These are phyloP conservation scores for Bromus sterilis DNA, from an alignment of 176 grass and related monocot species.

Conservation along the genomic window DNA sequence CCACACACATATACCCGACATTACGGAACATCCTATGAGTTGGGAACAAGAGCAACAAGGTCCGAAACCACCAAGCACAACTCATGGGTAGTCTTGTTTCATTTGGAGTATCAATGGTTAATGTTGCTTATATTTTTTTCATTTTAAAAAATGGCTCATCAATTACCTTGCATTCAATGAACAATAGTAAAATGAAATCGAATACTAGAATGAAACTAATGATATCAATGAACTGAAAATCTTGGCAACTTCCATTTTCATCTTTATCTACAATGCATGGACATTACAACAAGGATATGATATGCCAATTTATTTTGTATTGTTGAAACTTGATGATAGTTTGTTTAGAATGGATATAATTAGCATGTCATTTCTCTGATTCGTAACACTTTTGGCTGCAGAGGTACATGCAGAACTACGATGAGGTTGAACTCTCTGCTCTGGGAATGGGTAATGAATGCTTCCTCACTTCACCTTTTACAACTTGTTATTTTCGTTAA, in stretches of 20 bases:
- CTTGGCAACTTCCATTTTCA: not conserved
- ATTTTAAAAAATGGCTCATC: not conserved
- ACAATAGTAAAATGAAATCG: not conserved
- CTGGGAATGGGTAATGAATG: conserved; percentile 84
- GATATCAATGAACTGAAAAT: not conserved
- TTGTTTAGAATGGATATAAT: not conserved
- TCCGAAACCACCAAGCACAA: not conserved
- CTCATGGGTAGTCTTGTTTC: not conserved
- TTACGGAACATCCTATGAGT: not conserved
- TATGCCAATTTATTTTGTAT: not conserved
- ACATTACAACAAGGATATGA: not conserved
- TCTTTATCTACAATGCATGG: not conserved
- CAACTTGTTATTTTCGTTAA: not conserved
- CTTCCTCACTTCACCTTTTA: not conserved
- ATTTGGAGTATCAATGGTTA: not conserved
- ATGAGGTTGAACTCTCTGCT: conserved; percentile 80
- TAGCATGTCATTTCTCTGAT: not conserved
- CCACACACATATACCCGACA: not conserved
- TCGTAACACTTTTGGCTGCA: conserved; percentile 8
- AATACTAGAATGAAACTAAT: not conserved
- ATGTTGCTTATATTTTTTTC: not conserved
- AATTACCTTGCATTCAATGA: not conserved
- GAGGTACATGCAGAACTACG: conserved; percentile 83
- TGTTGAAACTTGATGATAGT: not conserved
- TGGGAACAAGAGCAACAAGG: not conserved